A percentile compares a stretch with the other conserved stretches of the same genome.
Evolutionary conservation across 257 asterid genomes (phyloP).

Genomic region (Mentha longifolia): DNA sequence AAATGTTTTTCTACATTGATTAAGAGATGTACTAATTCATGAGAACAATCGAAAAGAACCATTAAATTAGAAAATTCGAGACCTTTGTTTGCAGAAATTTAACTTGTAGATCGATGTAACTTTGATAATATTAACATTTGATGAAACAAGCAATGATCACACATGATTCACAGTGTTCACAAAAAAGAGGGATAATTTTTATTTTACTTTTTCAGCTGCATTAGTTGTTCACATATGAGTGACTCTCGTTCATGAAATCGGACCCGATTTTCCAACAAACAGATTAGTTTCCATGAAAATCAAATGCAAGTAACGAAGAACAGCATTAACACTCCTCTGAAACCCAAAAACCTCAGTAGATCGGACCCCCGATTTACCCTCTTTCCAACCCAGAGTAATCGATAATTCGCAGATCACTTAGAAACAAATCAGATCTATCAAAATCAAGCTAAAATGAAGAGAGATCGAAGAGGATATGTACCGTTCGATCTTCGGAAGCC

Average conservation of each 20-base stretch:
- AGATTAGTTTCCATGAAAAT: slow-evolving; percentile 1
- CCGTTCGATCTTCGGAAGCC: slow-evolving; percentile 53
- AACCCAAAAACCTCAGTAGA: not conserved
- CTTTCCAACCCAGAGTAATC: not conserved
- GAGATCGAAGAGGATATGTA: slow-evolving; percentile 40
- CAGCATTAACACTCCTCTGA: not conserved
- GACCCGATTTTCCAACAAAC: slow-evolving; percentile 3
- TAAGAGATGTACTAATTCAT: not conserved
- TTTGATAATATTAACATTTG: not conserved
- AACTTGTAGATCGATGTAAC: not conserved
- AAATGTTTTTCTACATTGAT: not conserved
- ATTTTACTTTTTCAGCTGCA: not conserved
- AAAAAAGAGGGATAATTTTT: not conserved
- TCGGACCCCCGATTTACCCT: not conserved
- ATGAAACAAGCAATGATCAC: too few relatives aligned
- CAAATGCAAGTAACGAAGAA: slow-evolving; percentile 28
- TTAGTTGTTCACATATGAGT: not conserved
- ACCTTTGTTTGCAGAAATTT: not conserved
- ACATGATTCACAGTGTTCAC: not conserved
- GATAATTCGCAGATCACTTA: slow-evolving; percentile 25
- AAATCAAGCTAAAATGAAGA: slow-evolving; percentile 17
- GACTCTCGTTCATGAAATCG: not conserved
- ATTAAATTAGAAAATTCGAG: not conserved
- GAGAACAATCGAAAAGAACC: not conserved
- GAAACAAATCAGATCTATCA: slow-evolving; percentile 39